Conservation (phyloP, 2,329 filamentous ascomycete genomes). For the Sporothrix dimorphospora region DNA sequence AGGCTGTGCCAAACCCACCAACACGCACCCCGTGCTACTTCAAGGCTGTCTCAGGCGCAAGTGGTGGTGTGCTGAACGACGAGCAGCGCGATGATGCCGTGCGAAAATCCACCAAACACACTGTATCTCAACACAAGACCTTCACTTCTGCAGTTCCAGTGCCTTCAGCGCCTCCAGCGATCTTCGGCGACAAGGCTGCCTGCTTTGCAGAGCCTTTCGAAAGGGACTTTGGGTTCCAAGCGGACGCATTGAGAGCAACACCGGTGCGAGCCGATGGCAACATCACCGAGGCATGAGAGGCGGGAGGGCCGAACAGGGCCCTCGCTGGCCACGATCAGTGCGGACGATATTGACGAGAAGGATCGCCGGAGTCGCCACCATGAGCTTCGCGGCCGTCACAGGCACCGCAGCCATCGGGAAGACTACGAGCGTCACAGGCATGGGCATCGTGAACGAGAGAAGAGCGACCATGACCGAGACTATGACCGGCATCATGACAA, state of each 20-base stretch:
- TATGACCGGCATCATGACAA: conserved; percentile 7
- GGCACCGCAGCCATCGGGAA: not conserved
- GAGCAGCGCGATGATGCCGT: not conserved
- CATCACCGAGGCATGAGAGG: conserved; percentile 25
- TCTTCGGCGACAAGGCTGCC: not conserved
- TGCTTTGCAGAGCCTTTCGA: not conserved
- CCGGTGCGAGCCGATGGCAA: conserved; percentile 13
- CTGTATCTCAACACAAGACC: not conserved
- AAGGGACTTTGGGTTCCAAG: not conserved
- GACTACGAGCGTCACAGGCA: conserved; percentile 1
- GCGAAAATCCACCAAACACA: not conserved
- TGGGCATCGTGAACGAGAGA: not conserved
- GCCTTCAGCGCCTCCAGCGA: not conserved
- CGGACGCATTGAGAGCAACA: not conserved
- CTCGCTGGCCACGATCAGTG: conserved; percentile 15
- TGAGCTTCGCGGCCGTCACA: conserved; percentile 3
- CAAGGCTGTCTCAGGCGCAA: not conserved
- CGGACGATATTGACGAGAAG: not conserved
- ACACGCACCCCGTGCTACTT: not conserved
- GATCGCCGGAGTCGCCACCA: not conserved
- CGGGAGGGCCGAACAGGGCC: conserved; percentile 37
- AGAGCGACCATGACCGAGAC: not conserved
- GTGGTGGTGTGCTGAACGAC: conserved; percentile 3
- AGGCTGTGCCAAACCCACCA: conserved; percentile 13
- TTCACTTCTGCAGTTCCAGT: not conserved